A percentile compares a stretch with the other conserved stretches of the same genome.
These are phyloP conservation scores for Carex arenaria DNA, from an alignment of 202 grass and related monocot species.

Conservation along the genomic window DNA sequence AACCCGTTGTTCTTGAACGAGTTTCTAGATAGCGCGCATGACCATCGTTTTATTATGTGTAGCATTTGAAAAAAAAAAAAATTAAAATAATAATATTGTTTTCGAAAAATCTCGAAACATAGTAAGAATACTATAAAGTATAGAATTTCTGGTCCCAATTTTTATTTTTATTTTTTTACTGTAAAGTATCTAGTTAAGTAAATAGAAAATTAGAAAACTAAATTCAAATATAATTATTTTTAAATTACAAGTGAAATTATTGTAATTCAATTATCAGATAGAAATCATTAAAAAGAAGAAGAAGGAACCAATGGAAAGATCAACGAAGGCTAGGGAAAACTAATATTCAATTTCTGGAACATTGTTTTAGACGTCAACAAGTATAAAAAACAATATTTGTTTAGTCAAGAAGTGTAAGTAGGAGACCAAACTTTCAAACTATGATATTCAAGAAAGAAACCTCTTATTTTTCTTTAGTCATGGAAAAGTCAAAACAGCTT, in stretches of 20 bases:
- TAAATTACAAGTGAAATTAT: too few relatives aligned
- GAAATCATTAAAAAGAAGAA: neutral
- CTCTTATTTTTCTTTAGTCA: neutral
- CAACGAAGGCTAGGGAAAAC: neutral
- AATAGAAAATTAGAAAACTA: too few relatives aligned
- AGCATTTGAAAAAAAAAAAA: too few relatives aligned
- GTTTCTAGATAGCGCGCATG: neutral
- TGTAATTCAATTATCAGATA: neutral
- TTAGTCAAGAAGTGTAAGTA: neutral
- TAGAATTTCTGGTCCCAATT: too few relatives aligned
- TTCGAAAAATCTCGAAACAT: too few relatives aligned
- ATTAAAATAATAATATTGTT: too few relatives aligned
- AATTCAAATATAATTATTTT: too few relatives aligned
- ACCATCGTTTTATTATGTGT: too few relatives aligned
- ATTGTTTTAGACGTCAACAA: neutral
- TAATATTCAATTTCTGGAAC: neutral
- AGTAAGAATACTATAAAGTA: too few relatives aligned
- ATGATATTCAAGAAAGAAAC: neutral
- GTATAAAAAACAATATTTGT: neutral
- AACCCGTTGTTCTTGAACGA: neutral
- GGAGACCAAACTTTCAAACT: neutral
- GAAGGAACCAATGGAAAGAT: neutral
- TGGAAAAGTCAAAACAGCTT: neutral
- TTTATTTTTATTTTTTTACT: too few relatives aligned
- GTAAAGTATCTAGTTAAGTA: too few relatives aligned